phyloP scores from a whole-genome alignment of 257 asterid genomes.

The Forsythia viridissima region DNA sequence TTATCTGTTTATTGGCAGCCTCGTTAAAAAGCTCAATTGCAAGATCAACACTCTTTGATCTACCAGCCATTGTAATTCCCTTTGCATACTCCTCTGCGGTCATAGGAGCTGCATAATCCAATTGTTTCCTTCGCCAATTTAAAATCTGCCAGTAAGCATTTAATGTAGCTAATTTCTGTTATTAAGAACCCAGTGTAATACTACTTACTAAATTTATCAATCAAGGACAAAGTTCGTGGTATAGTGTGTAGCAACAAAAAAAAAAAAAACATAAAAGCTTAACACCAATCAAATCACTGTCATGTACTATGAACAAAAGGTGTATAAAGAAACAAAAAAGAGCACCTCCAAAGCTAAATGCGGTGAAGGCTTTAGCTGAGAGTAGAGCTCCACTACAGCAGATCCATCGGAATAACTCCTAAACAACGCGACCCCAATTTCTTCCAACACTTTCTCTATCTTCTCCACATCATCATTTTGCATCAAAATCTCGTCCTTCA shows the following conservation, averaged over 20 bases:
- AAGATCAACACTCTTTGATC: constrained; percentile 48
- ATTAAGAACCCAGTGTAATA: background rate
- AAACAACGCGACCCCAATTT: constrained; percentile 53
- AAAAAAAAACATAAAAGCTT: background rate
- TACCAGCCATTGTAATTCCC: constrained; percentile 69
- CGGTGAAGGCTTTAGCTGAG: constrained; percentile 45
- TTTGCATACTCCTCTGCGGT: constrained; percentile 67
- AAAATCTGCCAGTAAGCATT: constrained; percentile 54
- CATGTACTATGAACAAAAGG: background rate
- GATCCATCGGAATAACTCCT: constrained; percentile 54
- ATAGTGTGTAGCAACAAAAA: background rate
- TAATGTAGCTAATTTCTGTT: constrained; percentile 8
- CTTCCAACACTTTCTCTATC: constrained; percentile 50
- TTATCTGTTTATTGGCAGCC: constrained; percentile 56
- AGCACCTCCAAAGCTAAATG: constrained; percentile 65
- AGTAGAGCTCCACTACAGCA: constrained; percentile 63
- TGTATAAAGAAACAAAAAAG: background rate
- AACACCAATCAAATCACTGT: background rate
- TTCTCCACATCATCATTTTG: constrained; percentile 36
- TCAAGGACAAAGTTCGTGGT: background rate
- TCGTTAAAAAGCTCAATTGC: constrained; percentile 71
- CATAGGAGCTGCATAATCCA: constrained; percentile 60
- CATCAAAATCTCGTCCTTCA: constrained; percentile 52
- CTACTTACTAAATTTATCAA: background rate
- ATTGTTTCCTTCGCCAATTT: constrained; percentile 75